Evolutionary conservation across 2,329 filamentous ascomycete genomes (phyloP), one percentile per base, ranked within the genome.

Genomic region (Teratosphaeriaceae sp.): DNA sequence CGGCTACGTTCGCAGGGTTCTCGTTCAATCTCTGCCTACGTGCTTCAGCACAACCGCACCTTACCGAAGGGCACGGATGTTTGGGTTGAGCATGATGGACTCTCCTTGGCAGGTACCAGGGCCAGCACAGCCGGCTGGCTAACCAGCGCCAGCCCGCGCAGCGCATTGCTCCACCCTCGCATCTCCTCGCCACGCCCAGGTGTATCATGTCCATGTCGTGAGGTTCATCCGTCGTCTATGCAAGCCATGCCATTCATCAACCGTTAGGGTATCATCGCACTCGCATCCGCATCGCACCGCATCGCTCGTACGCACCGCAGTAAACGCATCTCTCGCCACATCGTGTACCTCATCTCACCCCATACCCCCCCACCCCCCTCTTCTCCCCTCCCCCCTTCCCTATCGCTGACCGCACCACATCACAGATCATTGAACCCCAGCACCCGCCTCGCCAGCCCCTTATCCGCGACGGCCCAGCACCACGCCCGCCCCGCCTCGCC

Each of bases 401-500:
- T 37, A 9, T n/a, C 39, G 23, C 23, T 35, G 29, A n/a, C n/a
- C n/a, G n/a, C n/a, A n/a, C n/a, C 24, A 16, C 13, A 23, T 62
- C 53, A 74, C 30, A 73, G 64, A 53, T 74, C 71, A 52, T 74
- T 74, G 55, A 71, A 74, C 5, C 70, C 71, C 40, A 74, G 55
- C 33, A 72, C 63, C 23, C 66, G 60, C 58, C 70, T 74, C 40
- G 66, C 60, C 41, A 73, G 45, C 3, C 63, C 62, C 51, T 66
- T 67, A 46, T 74, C 65, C 42, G 59, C 58, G 35, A 65, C 62
- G 16, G 64, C 67, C 66, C 67, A 71, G 8, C 60, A 61, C 65
- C 67, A 71, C 23, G 67, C 69, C 36, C 68, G 50, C 12, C 61
- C 63, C 20, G 59, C 65, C 42, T 65, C 60, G 34, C 60, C 64